Evolutionary conservation across 306 rosid genomes (phyloP).

Genomic region (Calophaca sinica): DNA sequence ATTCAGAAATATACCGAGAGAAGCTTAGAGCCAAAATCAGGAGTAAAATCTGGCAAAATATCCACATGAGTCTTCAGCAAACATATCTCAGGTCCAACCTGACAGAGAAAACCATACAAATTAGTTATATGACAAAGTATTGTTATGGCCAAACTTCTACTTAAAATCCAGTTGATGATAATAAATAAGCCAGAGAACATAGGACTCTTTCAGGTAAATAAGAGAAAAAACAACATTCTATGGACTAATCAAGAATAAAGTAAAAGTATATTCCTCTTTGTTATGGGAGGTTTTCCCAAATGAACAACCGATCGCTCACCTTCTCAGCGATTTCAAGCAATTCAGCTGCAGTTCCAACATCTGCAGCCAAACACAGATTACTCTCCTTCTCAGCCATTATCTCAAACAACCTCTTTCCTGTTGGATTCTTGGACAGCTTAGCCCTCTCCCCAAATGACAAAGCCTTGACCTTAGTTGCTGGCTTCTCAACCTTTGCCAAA

Average conservation of each 20-base stretch:
- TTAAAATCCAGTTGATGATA: constrained; percentile 15
- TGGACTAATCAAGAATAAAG: background rate
- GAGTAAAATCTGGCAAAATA: constrained; percentile 89
- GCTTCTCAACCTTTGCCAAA: constrained; percentile 54
- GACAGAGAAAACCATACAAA: constrained; percentile 39
- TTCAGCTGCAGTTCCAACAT: constrained; percentile 83
- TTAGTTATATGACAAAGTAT: background rate
- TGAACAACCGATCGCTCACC: constrained; percentile 48
- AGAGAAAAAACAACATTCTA: constrained; percentile 20
- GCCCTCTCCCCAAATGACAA: constrained; percentile 75
- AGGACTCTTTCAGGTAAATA: background rate
- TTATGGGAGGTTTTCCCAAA: background rate
- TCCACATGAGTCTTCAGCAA: constrained; percentile 94
- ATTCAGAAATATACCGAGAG: constrained; percentile 63
- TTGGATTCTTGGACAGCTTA: constrained; percentile 74
- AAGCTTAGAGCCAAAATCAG: constrained; percentile 86
- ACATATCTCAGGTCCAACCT: constrained; percentile 97
- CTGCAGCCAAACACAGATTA: constrained; percentile 85
- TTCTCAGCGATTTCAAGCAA: constrained; percentile 85
- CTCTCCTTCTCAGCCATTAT: constrained; percentile 85
- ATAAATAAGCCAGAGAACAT: constrained; percentile 1
- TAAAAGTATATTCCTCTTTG: constrained; percentile 6
- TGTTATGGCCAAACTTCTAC: constrained; percentile 3
- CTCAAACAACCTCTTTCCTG: constrained; percentile 82
- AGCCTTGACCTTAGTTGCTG: constrained; percentile 52